These are phyloP conservation scores for Globisporangium nunn DNA, from an alignment of 352 stramenopile genomes.

Conservation along the genomic window DNA sequence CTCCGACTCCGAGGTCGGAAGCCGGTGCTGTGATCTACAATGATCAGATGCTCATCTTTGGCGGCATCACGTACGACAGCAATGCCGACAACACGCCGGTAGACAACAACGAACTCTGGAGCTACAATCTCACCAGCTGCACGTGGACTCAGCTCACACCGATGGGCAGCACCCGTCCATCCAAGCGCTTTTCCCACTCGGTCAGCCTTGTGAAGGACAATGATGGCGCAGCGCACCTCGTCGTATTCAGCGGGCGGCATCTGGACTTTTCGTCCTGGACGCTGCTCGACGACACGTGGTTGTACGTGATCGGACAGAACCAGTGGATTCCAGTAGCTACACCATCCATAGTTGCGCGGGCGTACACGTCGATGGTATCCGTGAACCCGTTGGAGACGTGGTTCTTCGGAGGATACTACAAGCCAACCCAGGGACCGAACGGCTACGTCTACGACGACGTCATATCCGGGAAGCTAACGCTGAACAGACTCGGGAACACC, in stretches of 20 bases:
- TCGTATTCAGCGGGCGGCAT: slow-evolving; percentile 52
- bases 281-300: slow-evolving; percentile 45
- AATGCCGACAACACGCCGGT: slow-evolving; percentile 20
- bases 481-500: slow-evolving; percentile 9
- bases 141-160: slow-evolving; percentile 34
- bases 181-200: slow-evolving; percentile 59
- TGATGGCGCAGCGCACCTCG: slow-evolving; percentile 26
- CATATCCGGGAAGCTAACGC: slow-evolving; percentile 26
- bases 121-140: slow-evolving; percentile 37
- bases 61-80: slow-evolving; percentile 61
- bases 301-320: slow-evolving; percentile 42
- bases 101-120: slow-evolving; percentile 61
- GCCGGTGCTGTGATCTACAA: slow-evolving; percentile 38
- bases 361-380: slow-evolving; percentile 61
- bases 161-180: slow-evolving; percentile 14
- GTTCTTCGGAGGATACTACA: slow-evolving; percentile 76
- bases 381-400: slow-evolving; percentile 38
- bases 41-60: slow-evolving; percentile 54
- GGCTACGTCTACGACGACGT: slow-evolving; percentile 72
- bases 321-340: slow-evolving; percentile 28
- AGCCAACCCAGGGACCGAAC: slow-evolving; percentile 36
- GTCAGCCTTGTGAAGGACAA: slow-evolving; percentile 28
- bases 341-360: slow-evolving; percentile 22
- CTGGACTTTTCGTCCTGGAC: slow-evolving; percentile 41
- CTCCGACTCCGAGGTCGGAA: slow-evolving; percentile 38